Base-by-base conservation (phyloP, 148 eudicot genomes). In the Pharnaceum exiguum region DNA sequence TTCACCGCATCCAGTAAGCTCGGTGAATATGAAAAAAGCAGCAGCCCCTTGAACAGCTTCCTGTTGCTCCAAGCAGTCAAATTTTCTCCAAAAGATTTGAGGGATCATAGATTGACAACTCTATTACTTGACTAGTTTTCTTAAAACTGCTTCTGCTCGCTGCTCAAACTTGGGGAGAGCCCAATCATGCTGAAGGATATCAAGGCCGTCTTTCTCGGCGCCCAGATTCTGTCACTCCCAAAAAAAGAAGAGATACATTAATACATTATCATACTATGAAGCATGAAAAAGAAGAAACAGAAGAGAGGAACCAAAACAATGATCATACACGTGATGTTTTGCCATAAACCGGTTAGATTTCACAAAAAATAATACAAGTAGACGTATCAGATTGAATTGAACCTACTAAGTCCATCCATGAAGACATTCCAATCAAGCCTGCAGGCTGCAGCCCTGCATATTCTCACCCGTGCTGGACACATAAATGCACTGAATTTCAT, bases 111-210 rank as follows among this genome's bases (percentile, higher is more conserved):
- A 17, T 21, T 24, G 18, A 55, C 50, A 18, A 30, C 24, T 30
- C 19, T 36, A 68, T 66, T 48, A 66, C 66, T 58, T 67, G 59
- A 79, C 61, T 18, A 79, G 90, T 63, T 85, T 91, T 73, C 89
- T 77, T 54, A 91, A 62, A 13, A 78, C 95, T 17, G 88, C 87
- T 76, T 83, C 90, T 38, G 98, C 98, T 71, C 98, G 82, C 77
- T 88, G 94, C 82, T 91, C 98, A 48, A 91, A 81, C 71, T 85
- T 93, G 22, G 87, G 89, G 33, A 85, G 74, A 55, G 77, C 82
- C 95, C 95, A 91, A 6, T 91, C 96, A 23, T 91, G 98, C 70
- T 83, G 98, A 71, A 81, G 60, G 22, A 91, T 85, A 77, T 85
- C 98, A 6, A 87, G 80, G 32, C 76, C 52, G 55, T 91, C 98